Evolutionary conservation across 148 eudicot species (phyloP).

Genomic region (Rhododendron ovatum): DNA sequence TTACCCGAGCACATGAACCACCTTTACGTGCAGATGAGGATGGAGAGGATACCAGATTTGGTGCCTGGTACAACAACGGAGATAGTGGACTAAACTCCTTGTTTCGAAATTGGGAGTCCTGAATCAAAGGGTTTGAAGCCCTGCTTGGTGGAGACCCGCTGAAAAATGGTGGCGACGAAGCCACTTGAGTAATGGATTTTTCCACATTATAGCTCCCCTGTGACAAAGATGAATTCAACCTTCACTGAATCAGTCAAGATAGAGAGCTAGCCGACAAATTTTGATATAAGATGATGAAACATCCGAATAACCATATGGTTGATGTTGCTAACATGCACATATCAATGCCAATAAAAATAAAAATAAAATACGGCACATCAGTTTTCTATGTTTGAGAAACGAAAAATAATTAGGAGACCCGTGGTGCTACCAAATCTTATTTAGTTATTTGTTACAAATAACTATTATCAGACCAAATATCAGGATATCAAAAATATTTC

Average conservation of each 20-base stretch:
- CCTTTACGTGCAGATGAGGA: slow-evolving; percentile 34
- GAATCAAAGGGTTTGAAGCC: slow-evolving; percentile 60
- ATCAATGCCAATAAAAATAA: not conserved
- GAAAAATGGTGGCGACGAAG: slow-evolving; percentile 66
- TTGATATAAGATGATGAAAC: not conserved
- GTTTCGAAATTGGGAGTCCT: slow-evolving; percentile 48
- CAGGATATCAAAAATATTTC: not conserved
- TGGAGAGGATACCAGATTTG: slow-evolving; percentile 18
- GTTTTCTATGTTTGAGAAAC: not conserved
- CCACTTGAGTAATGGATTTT: slow-evolving; percentile 28
- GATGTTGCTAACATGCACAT: not conserved
- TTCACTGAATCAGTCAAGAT: not conserved
- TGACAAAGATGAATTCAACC: not conserved
- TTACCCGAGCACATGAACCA: slow-evolving; percentile 39
- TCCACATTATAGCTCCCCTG: slow-evolving; percentile 39
- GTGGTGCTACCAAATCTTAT: not conserved
- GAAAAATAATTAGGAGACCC: not conserved
- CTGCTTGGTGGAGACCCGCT: slow-evolving; percentile 70
- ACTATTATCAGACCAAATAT: not conserved
- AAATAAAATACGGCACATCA: not conserved
- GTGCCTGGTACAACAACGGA: slow-evolving; percentile 20
- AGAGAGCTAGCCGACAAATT: not conserved
- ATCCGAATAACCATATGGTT: not conserved
- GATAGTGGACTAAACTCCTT: slow-evolving; percentile 16
- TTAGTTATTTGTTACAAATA: not conserved